phyloP scores from a whole-genome alignment of 768 basidiomycete genomes.

The Polyporus arcularius region DNA sequence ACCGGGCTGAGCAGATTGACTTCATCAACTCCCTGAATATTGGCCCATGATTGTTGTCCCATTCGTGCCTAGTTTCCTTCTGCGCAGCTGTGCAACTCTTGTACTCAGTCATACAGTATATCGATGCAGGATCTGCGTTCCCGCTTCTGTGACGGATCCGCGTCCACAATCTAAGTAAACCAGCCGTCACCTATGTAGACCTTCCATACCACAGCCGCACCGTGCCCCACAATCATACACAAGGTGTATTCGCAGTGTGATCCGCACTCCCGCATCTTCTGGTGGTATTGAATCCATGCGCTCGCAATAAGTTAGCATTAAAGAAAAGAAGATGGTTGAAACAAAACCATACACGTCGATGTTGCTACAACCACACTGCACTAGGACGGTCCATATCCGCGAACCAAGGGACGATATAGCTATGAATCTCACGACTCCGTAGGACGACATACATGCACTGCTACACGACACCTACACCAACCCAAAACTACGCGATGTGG shows the following conservation, averaged over 20 bases:
- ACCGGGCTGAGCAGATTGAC: not conserved
- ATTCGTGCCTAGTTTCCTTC: too few species aligned
- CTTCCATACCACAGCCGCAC: too few species aligned
- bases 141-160: too few species aligned
- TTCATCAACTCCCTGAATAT: not conserved
- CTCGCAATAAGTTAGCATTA: slow-evolving; percentile 10
- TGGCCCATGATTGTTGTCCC: not conserved
- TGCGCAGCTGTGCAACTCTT: too few species aligned
- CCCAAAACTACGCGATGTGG: not conserved
- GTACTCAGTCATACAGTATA: too few species aligned
- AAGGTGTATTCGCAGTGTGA: too few species aligned
- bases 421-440: not conserved
- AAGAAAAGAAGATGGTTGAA: slow-evolving; percentile 2
- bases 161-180: too few species aligned
- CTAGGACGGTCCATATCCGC: not conserved
- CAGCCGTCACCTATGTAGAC: too few species aligned
- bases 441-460: not conserved
- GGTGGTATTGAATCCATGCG: not conserved
- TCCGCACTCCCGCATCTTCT: not conserved
- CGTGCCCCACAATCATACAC: too few species aligned
- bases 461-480: not conserved
- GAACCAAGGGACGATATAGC: not conserved
- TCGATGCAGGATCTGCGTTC: too few species aligned
- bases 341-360: slow-evolving; percentile 4
- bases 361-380: slow-evolving; percentile 5